Evolutionary conservation across 2,329 filamentous ascomycete species (phyloP).

Genomic region (Fusarium albidum): DNA sequence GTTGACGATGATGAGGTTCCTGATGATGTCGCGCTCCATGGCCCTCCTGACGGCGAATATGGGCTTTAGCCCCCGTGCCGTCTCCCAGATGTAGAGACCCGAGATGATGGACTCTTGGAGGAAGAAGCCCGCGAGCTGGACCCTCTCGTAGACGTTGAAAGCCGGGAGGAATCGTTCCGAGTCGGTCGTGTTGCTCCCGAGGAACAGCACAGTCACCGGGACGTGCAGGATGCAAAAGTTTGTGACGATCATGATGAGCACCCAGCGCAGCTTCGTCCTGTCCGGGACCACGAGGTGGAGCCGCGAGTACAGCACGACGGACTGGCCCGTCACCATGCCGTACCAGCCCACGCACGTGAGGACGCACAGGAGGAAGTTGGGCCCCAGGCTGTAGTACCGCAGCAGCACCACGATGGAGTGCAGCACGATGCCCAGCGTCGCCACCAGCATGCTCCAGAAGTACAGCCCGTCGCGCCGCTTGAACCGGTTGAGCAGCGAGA

Average conservation of each 20-base stretch:
- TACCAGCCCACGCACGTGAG: constrained; percentile 31
- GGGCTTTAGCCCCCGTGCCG: constrained; percentile 23
- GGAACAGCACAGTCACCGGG: constrained; percentile 24
- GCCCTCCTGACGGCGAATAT: constrained; percentile 26
- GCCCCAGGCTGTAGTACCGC: constrained; percentile 31
- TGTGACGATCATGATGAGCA: constrained; percentile 28
- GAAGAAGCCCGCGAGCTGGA: constrained; percentile 29
- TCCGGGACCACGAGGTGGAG: constrained; percentile 29
- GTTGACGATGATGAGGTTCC: constrained; percentile 30
- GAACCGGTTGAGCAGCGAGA: constrained; percentile 27
- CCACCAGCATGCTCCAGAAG: constrained; percentile 29
- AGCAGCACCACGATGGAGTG: constrained; percentile 28
- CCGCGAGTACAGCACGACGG: constrained; percentile 28
- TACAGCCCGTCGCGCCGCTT: constrained; percentile 28
- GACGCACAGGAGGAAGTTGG: constrained; percentile 29
- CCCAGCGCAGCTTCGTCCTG: constrained; percentile 29
- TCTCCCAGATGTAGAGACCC: constrained; percentile 31
- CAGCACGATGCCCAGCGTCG: constrained; percentile 22
- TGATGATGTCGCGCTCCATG: constrained; percentile 27
- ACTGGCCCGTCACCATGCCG: constrained; percentile 32
- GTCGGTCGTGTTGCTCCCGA: constrained; percentile 25
- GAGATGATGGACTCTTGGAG: constrained; percentile 30
- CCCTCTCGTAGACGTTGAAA: constrained; percentile 30
- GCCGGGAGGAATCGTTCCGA: constrained; percentile 17
- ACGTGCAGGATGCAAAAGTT: constrained; percentile 33